Base-by-base conservation (phyloP, 148 eudicot species). In the Spergularia bocconei region DNA sequence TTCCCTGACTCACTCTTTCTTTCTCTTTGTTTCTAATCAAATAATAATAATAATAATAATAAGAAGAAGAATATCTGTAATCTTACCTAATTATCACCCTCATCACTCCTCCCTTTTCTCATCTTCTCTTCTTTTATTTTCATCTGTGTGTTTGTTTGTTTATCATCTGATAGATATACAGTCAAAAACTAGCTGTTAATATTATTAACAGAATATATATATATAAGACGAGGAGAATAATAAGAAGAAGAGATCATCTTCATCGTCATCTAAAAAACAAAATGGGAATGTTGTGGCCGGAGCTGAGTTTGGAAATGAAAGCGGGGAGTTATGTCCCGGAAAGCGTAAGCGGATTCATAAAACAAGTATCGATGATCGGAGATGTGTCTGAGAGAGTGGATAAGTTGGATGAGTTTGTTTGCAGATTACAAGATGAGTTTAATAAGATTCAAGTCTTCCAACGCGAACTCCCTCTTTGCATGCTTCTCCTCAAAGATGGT, bases 401-500 rank as follows among this genome's bases (percentile, higher is more conserved):
- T n/a, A 84, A 74, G 78, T 58, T 87, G 7, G 87, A 92, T 61
- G 84, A 80, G 36, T 87, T 85, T 83, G 67, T 86, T 8, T 60
- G 36, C 23, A 75, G 83, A 57, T 85, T 93, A 8, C 84, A 89
- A 55, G 84, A 82, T 11, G 98, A 93, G 79, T 68, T 83, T 78
- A 76, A 69, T 33, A 87, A 87, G 85, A 89, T 93, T 83, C 83
- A 82, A 53, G 88, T 86, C 38, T 93, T 93, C 36, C 81, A 88
- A 66, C 84, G 89, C 20, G 89, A 93, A 69, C 88, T 93, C 8
- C 98, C 98, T 67, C 87, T 90, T 52, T 85, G 72, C 84, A 82
- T 86, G 88, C 78, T 84, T 60, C 87, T 92, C 63, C n/a, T 88
- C n/a, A 84, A 73, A 38, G 89, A 92, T 71, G 98, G 98, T 92